Base-by-base conservation (phyloP, 169 alveolate species). In the Perkinsus marinus region DNA sequence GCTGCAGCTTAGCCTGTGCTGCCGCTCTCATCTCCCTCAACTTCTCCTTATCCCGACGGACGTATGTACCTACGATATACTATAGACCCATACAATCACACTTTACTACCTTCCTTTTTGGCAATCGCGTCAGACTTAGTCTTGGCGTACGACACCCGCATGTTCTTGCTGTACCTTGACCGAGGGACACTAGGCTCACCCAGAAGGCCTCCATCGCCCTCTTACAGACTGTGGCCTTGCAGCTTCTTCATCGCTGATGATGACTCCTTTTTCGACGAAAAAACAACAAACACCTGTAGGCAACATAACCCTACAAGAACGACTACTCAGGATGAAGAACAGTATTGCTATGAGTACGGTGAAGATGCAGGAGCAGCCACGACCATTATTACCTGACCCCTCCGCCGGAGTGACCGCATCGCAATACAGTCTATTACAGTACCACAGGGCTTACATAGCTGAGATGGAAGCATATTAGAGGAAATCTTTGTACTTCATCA, bases 51-150 rank as follows among this genome's bases (percentile, higher is more conserved):
- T 57, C 79, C 79, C 79, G 79, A 57, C 79, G 79, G 26, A 57
- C 79, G 34, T 57, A 57, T 2, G 79, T 6, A 57, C 79, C 79
- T 57, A 13, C 22, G 37, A 13, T 16, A 13, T 57, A 13, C 7
- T 57, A 13, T 13, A n/a, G n/a, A n/a, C n/a, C n/a, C n/a, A n/a
- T n/a, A n/a, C n/a, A n/a, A n/a, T n/a, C n/a, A n/a, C n/a, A n/a
- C n/a, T n/a, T 16, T 57, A 57, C 39, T 90, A 36, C 94, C 94
- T 16, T 92, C 94, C 79, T 91, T 34, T 34, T 92, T 92, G 37
- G 94, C 90, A 47, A 92, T 92, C 26, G 41, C 89, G 38, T 92
- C 94, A 19, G 93, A 90, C 43, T 92, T 92, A 6, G 79, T 68
- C 41, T 90, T 41, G 30, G 94, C 92, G 38, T 26, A 92, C 43